Conservation (phyloP, 2,329 filamentous ascomycete genomes). For the Cercospora sojina region DNA sequence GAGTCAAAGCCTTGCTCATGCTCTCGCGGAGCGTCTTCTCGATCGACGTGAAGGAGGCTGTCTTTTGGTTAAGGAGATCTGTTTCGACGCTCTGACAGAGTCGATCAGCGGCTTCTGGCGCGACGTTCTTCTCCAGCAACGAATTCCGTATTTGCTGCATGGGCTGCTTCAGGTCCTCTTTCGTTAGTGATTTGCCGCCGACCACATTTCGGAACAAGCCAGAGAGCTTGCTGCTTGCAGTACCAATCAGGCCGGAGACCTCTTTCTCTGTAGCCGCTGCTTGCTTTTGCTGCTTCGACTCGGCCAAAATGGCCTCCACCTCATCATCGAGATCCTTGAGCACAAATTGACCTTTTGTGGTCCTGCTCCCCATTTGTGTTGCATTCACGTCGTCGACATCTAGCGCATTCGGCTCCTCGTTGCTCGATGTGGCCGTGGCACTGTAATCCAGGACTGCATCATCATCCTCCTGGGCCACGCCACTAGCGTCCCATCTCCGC, state of each 20-base stretch:
- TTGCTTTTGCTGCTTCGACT: conserved; percentile 65
- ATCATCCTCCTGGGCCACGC: conserved; percentile 75
- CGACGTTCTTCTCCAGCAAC: conserved; percentile 91
- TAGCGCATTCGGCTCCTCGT: conserved; percentile 50
- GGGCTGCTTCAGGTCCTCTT: conserved; percentile 84
- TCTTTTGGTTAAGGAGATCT: conserved; percentile 87
- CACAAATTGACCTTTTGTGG: conserved; percentile 86
- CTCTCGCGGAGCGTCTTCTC: conserved; percentile 79
- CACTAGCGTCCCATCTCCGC: conserved; percentile 89
- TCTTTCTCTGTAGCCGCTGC: conserved; percentile 55
- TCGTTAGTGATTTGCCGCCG: conserved; percentile 87
- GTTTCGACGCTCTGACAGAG: conserved; percentile 88
- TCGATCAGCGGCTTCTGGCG: conserved; percentile 86
- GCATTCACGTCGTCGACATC: conserved; percentile 73
- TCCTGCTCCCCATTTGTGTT: conserved; percentile 80
- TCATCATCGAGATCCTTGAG: conserved; percentile 91
- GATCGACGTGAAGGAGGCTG: conserved; percentile 77
- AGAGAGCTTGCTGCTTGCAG: conserved; percentile 77
- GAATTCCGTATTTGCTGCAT: conserved; percentile 97
- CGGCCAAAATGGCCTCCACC: conserved; percentile 82
- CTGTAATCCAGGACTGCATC: conserved; percentile 87
- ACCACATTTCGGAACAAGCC: conserved; percentile 93
- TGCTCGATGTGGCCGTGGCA: conserved; percentile 54
- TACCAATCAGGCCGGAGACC: conserved; percentile 67
- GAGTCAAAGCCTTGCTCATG: conserved; percentile 88